phyloP scores from a whole-genome alignment of 1,284 basidiomycete genomes.

The Sanghuangporus baumii region DNA sequence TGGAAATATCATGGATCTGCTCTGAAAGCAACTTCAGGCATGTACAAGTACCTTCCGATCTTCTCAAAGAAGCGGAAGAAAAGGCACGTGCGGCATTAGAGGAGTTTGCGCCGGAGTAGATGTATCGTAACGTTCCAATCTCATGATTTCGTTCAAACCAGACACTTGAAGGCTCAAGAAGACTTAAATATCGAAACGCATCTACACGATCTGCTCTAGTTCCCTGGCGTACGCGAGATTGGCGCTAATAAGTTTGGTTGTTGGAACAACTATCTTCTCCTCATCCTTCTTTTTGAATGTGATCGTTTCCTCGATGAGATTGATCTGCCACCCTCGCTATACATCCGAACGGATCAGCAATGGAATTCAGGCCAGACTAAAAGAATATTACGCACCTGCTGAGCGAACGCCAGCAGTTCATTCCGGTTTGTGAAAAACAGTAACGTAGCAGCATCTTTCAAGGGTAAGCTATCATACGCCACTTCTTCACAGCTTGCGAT shows the following conservation, averaged over 20 bases:
- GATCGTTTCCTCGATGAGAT: conserved; percentile 54
- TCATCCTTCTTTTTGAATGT: conserved; percentile 67
- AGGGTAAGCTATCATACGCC: conserved; percentile 82
- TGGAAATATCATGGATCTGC: conserved; percentile 97
- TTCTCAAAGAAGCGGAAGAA: conserved; percentile 81
- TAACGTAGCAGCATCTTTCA: conserved; percentile 84
- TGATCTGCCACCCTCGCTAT: conserved; percentile 71
- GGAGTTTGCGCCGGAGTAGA: conserved; percentile 67
- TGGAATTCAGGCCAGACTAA: conserved; percentile 9
- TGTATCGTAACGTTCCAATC: conserved; percentile 8
- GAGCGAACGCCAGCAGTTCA: conserved; percentile 74
- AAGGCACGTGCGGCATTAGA: conserved; percentile 88
- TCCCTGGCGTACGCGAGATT: conserved; percentile 78
- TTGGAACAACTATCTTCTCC: conserved; percentile 77
- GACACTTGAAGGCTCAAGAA: background rate
- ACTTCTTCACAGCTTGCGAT: conserved; percentile 91
- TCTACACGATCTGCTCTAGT: conserved; percentile 84
- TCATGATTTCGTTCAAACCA: background rate
- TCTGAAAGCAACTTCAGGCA: conserved; percentile 82
- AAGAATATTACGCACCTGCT: conserved; percentile 44
- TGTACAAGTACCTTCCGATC: conserved; percentile 77
- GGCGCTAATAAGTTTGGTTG: conserved; percentile 71
- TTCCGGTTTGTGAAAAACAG: conserved; percentile 81
- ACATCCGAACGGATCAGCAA: conserved; percentile 9
- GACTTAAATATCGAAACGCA: background rate